Evolutionary conservation across 768 basidiomycete species (phyloP).

Genomic region (Hygrocybe punicea): DNA sequence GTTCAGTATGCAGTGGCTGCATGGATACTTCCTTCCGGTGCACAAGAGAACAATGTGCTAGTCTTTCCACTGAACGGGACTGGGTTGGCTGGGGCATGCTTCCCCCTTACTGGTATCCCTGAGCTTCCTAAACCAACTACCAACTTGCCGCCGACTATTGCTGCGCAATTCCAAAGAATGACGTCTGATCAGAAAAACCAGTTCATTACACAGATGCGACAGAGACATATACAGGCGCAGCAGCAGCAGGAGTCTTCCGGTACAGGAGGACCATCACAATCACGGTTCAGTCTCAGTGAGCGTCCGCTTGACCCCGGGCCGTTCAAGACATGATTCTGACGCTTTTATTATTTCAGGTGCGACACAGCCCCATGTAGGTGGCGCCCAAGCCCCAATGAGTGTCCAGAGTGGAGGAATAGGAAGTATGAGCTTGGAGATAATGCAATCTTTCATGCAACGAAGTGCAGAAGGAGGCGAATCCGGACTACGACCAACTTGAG

Average conservation of each 20-base stretch:
- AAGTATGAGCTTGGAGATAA: slow-evolving; percentile 39
- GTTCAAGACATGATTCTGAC: slow-evolving; percentile 11
- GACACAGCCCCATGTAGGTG: background rate
- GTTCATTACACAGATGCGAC: background rate
- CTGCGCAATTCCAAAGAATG: background rate
- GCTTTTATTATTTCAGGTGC: no score
- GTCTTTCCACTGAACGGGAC: slow-evolving; percentile 33
- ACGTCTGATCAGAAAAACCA: background rate
- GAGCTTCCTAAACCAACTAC: slow-evolving; percentile 28
- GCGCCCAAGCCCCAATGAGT: slow-evolving; percentile 11
- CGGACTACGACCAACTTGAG: background rate
- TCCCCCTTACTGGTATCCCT: slow-evolving; percentile 40
- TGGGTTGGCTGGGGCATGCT: slow-evolving; percentile 31
- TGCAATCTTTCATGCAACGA: slow-evolving; percentile 45
- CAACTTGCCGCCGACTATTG: background rate
- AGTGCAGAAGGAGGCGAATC: slow-evolving; percentile 24
- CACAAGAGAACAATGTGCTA: slow-evolving; percentile 36
- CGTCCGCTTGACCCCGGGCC: slow-evolving; percentile 4
- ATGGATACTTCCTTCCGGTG: slow-evolving; percentile 36
- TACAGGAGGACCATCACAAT: slow-evolving; percentile 10
- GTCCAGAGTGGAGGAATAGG: slow-evolving; percentile 15
- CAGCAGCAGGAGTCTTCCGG: slow-evolving; percentile 13
- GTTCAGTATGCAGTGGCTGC: slow-evolving; percentile 41
- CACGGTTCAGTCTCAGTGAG: background rate
- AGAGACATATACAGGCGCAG: slow-evolving; percentile 21